Evolutionary conservation across 1,139 yeast genomes (phyloP), one percentile per base, ranked within the genome.

Genomic region (Kurtzmaniella quercitrusa): DNA sequence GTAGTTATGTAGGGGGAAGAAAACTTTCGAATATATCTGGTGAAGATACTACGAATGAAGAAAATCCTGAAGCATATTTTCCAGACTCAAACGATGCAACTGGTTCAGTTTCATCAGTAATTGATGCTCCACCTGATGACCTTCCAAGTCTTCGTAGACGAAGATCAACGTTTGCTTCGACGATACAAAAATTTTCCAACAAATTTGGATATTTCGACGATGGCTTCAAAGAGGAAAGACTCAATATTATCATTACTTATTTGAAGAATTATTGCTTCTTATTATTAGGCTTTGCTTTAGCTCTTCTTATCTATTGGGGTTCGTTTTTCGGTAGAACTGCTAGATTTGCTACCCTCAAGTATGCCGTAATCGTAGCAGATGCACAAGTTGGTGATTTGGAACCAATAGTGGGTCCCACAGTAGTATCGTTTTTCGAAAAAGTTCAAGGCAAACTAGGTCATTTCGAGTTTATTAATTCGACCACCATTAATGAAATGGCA

Each of bases 251-350:
- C 19, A 29, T 50, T 14, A 55, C 64, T 2, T 53, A 61, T 43
- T 43, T 52, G 3, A 42, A 47, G 11, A 62, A 64, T 49, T 65
- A 65, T 43, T 29, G 57, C 14, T 57, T 44, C 38, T 50, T 65
- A 41, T 40, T 63, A 2, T 17, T 57, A 7, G 65, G 65, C 1
- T 63, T 65, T 43, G 44, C 55, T 17, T 41, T 50, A 3, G 58
- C 60, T 1, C 55, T 65, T 16, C 58, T 62, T 44, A 52, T 65
- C 18, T 66, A 65, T 45, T 65, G 70, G 68, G 70, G 69, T 4
- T 50, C 64, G 2, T 65, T 62, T 48, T 62, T 52, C 36, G 43
- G 58, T 27, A 50, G 69, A 36, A 39, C 44, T 3, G 34, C 49
- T 7, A 50, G 61, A 11, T 62, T 48, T 43, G 51, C 49, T 37